A percentile compares a stretch with the other conserved stretches of the same genome.
These are phyloP conservation scores for Hygrophila difformis DNA, from an alignment of 257 asterid genomes.

Conservation along the genomic window DNA sequence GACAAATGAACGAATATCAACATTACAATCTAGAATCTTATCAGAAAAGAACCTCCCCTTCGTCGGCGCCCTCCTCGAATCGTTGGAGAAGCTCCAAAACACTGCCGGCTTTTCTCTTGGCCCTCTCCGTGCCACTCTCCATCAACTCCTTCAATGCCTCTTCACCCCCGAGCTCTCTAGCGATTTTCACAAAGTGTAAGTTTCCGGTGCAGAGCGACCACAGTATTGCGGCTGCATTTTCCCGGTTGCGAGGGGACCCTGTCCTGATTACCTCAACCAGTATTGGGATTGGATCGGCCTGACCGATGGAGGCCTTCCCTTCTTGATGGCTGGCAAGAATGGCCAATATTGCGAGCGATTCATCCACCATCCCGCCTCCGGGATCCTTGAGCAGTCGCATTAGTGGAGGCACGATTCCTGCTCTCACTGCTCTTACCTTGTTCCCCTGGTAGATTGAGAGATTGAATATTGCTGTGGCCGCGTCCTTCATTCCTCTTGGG, in stretches of 20 bases:
- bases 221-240: constrained; percentile 75
- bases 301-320: constrained; percentile 64
- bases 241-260: constrained; percentile 80
- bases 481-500: constrained; percentile 80
- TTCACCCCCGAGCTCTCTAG: constrained; percentile 71
- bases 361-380: constrained; percentile 94
- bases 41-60: too few species aligned
- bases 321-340: constrained; percentile 88
- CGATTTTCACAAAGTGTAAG: constrained; percentile 30
- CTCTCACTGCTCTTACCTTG: constrained; percentile 88
- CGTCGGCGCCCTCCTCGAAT: constrained; percentile 43
- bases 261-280: constrained; percentile 73
- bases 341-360: constrained; percentile 79
- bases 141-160: constrained; percentile 75
- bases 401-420: constrained; percentile 89
- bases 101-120: constrained; percentile 76
- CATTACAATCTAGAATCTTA: too few species aligned
- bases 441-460: constrained; percentile 79
- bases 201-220: constrained; percentile 78
- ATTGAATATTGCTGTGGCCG: constrained; percentile 93
- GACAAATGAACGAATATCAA: too few species aligned
- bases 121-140: constrained; percentile 88
- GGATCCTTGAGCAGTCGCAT: constrained; percentile 79
- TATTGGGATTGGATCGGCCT: constrained; percentile 53
- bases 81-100: constrained; percentile 71